Evolutionary conservation across 345 rosid genomes (phyloP).

Genomic region (Gossypium anomalum): DNA sequence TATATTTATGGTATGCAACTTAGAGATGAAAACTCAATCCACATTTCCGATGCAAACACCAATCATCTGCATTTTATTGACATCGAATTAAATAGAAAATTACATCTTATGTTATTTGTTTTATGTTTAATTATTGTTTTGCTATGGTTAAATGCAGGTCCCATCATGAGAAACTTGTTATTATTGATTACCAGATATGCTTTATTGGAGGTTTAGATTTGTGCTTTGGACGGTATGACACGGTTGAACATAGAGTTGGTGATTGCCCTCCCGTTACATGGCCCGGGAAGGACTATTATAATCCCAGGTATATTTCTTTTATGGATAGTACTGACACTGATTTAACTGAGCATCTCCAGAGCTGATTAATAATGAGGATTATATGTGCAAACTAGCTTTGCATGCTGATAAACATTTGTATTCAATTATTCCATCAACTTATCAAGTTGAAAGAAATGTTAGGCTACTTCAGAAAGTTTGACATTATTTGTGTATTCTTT

Average conservation of each 20-base stretch:
- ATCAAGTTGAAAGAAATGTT: not conserved
- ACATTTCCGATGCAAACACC: not conserved
- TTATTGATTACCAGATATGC: constrained; percentile 73
- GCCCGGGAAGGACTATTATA: constrained; percentile 97
- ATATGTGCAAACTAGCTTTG: not conserved
- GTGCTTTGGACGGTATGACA: constrained; percentile 91
- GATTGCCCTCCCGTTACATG: constrained; percentile 66
- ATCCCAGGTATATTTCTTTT: constrained; percentile 61
- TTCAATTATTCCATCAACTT: not conserved
- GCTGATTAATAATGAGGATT: not conserved
- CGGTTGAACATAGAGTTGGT: constrained; percentile 63
- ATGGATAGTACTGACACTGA: not conserved
- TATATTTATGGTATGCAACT: constrained; percentile 65
- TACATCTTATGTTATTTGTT: constrained; percentile 8
- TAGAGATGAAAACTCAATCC: not conserved
- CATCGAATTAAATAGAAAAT: not conserved
- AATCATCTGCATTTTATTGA: not conserved
- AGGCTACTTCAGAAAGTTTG: not conserved
- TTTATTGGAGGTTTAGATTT: constrained; percentile 91
- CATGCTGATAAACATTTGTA: not conserved
- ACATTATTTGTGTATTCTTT: not conserved
- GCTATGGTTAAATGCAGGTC: constrained; percentile 50
- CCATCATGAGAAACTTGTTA: constrained; percentile 90
- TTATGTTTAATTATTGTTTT: constrained; percentile 8
- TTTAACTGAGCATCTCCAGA: not conserved